Percentiles rank a stretch among this genome's conserved stretches.
Evolutionary conservation across 1,139 yeast genomes (phyloP).

Genomic region (Saccharomyces hybrid): DNA sequence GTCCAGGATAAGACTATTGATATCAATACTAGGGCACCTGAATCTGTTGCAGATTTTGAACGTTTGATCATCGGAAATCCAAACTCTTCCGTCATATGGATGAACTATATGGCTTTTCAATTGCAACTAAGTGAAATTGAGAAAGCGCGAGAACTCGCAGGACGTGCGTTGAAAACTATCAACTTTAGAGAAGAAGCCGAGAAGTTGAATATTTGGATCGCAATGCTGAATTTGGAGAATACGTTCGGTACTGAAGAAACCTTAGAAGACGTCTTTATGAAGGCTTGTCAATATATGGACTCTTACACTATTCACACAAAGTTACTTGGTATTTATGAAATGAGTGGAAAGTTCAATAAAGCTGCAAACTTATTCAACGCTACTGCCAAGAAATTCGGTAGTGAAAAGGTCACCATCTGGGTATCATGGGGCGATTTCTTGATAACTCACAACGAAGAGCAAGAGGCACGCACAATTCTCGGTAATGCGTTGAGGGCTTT

Average conservation of each 20-base stretch:
- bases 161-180: slow-evolving; percentile 85
- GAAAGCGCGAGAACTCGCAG: slow-evolving; percentile 88
- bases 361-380: slow-evolving; percentile 60
- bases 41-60: slow-evolving; percentile 86
- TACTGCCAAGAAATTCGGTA: slow-evolving; percentile 77
- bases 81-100: slow-evolving; percentile 90
- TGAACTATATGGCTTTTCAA: slow-evolving; percentile 98
- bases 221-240: slow-evolving; percentile 86
- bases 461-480: slow-evolving; percentile 61
- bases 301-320: slow-evolving; percentile 73
- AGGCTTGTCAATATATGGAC: slow-evolving; percentile 89
- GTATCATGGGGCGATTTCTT: slow-evolving; percentile 68
- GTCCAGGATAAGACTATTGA: slow-evolving; percentile 82
- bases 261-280: slow-evolving; percentile 69
- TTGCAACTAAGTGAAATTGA: slow-evolving; percentile 89
- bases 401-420: slow-evolving; percentile 63
- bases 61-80: slow-evolving; percentile 87
- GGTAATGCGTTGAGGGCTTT: slow-evolving; percentile 66
- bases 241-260: slow-evolving; percentile 85
- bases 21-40: slow-evolving; percentile 78
- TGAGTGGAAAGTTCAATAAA: slow-evolving; percentile 62
- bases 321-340: slow-evolving; percentile 63
- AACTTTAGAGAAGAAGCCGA: slow-evolving; percentile 90
- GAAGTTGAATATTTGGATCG: slow-evolving; percentile 92
- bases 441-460: slow-evolving; percentile 48